These are phyloP conservation scores for Sugiyamaella marilandica DNA, from an alignment of 805 yeast species.

Conservation along the genomic window DNA sequence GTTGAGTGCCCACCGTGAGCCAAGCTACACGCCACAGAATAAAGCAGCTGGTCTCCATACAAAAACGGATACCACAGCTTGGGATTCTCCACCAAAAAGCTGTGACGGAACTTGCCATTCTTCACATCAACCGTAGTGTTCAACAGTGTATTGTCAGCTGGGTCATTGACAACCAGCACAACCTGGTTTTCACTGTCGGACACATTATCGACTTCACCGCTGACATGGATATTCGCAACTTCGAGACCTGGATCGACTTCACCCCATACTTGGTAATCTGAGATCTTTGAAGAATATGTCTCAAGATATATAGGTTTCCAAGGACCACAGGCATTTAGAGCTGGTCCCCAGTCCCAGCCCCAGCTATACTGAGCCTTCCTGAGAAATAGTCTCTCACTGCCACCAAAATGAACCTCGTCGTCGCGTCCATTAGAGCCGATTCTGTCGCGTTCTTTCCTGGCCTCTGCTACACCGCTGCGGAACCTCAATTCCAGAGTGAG, in stretches of 20 bases:
- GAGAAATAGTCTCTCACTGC: constrained; percentile 16
- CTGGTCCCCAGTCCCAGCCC: constrained; percentile 60
- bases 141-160: background rate
- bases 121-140: background rate
- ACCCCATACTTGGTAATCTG: constrained; percentile 14
- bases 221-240: background rate
- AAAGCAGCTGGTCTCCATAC: constrained; percentile 37
- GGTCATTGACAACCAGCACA: background rate
- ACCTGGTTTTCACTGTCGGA: background rate
- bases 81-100: constrained; percentile 25
- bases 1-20: background rate
- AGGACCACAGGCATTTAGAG: constrained; percentile 42
- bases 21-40: constrained; percentile 21
- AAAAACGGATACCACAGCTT: constrained; percentile 40
- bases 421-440: constrained; percentile 5
- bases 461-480: background rate
- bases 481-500: constrained; percentile 1
- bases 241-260: background rate
- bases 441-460: constrained; percentile 1
- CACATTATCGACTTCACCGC: background rate
- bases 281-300: constrained; percentile 20
- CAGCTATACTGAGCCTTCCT: constrained; percentile 52
- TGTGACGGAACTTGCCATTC: background rate
- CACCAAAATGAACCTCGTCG: constrained; percentile 4
- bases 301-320: constrained; percentile 36